A percentile compares a stretch with the other conserved stretches of the same genome.
phyloP scores from a whole-genome alignment of 176 grass and related monocot species.

The Tuctoria greenei region DNA sequence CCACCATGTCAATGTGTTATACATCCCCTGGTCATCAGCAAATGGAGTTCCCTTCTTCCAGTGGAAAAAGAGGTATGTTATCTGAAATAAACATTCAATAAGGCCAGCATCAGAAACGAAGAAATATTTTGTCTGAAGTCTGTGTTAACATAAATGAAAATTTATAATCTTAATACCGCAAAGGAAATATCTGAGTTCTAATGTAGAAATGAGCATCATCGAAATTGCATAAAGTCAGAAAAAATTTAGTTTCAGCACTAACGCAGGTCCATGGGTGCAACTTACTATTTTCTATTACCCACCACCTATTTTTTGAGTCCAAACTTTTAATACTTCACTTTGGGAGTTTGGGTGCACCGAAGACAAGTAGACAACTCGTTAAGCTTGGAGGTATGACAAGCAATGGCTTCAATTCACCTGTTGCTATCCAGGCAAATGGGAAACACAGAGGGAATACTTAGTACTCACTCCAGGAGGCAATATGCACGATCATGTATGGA shows the following conservation, averaged over 20 bases:
- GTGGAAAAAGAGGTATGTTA: conserved; percentile 92
- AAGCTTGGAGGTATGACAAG: too few relatives aligned
- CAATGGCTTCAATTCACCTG: not conserved
- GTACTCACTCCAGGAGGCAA: not conserved
- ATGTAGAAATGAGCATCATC: not conserved
- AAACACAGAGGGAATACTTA: not conserved
- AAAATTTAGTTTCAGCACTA: not conserved
- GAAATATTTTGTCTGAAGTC: not conserved
- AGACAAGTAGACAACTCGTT: not conserved
- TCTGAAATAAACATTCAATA: conserved; percentile 53
- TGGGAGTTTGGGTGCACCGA: not conserved
- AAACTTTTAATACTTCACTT: too few relatives aligned
- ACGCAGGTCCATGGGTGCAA: not conserved
- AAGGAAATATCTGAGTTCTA: not conserved
- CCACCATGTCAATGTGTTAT: conserved; percentile 88
- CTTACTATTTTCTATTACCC: not conserved
- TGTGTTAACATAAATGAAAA: not conserved
- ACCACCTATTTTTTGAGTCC: too few relatives aligned
- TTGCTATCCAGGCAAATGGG: not conserved
- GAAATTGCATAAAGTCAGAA: not conserved
- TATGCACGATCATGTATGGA: not conserved
- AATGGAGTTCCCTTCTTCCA: conserved; percentile 97
- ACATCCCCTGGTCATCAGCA: conserved; percentile 89
- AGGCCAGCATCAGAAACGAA: conserved; percentile 1
- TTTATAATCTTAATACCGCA: not conserved